These are phyloP conservation scores for Rutstroemia sp. DNA, from an alignment of 2,329 filamentous ascomycete species.

Conservation along the genomic window DNA sequence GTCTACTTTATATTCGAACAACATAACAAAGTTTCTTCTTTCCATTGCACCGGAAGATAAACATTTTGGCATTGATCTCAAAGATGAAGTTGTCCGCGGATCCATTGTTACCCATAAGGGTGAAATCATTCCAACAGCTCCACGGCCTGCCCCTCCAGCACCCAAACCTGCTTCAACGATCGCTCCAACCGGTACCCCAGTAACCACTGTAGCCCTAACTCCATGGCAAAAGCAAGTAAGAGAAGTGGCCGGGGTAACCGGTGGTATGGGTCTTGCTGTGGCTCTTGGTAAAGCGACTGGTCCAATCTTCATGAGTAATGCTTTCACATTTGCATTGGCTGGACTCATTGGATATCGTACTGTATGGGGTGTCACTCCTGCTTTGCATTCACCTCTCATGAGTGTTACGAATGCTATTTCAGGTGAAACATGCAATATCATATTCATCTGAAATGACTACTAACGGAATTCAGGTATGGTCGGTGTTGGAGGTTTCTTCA, in stretches of 20 bases:
- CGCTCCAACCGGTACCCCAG: constrained; percentile 44
- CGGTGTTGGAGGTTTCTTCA: constrained; percentile 79
- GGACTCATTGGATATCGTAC: constrained; percentile 82
- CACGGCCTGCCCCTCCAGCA: constrained; percentile 53
- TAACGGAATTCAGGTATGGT: constrained; percentile 57
- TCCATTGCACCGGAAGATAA: constrained; percentile 75
- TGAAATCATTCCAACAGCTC: constrained; percentile 66
- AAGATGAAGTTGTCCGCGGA: constrained; percentile 79
- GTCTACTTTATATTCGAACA: constrained; percentile 87
- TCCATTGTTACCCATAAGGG: constrained; percentile 77
- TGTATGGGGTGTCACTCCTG: constrained; percentile 79
- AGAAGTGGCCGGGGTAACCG: constrained; percentile 67
- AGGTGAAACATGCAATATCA: constrained; percentile 35
- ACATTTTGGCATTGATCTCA: constrained; percentile 70
- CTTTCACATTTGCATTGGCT: constrained; percentile 77
- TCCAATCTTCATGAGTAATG: constrained; percentile 80
- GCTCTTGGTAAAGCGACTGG: constrained; percentile 74
- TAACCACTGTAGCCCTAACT: constrained; percentile 53
- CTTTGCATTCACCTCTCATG: constrained; percentile 84
- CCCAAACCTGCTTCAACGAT: constrained; percentile 43
- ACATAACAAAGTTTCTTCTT: constrained; percentile 81
- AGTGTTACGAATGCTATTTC: constrained; percentile 91
- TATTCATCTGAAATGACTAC: background rate
- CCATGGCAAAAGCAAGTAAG: constrained; percentile 76
- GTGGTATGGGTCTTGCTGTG: constrained; percentile 68